Base-by-base conservation (phyloP, 2,329 filamentous ascomycete genomes). In the Periglandula ipomoeae region DNA sequence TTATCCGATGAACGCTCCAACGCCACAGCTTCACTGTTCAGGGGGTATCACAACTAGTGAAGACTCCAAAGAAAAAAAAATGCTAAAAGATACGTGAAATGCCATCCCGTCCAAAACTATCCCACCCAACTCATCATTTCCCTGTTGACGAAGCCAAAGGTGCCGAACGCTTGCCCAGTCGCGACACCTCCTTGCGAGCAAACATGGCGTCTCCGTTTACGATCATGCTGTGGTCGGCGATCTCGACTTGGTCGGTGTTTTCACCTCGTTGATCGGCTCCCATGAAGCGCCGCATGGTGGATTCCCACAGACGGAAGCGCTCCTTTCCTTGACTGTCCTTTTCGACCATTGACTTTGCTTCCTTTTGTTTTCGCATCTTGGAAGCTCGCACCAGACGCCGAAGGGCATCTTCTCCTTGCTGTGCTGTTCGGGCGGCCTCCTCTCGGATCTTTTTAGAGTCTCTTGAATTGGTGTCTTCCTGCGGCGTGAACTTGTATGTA, bases 291-390 rank as follows among this genome's bases (percentile, higher is more conserved):
- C 72, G 71, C 79, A 84, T 83, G 1, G 78, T 74, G 11, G 67
- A 62, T 61, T 84, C 79, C 80, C 81, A 84, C 4, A 81, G 64
- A 6, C 75, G 66, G 56, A 82, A 78, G 15, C 79, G 70, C 52
- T 77, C 69, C 56, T 75, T 76, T 40, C 74, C 76, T 19, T 72
- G 65, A 2, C 65, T 59, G 55, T 80, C 73, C 47, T 71, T 70
- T 54, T 77, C 70, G 2, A 81, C 78, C 2, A 75, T 63, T 2
- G 73, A 70, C 55, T 76, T 79, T 39, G 81, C 73, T 57, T 82
- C 80, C 60, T 83, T 83, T 56, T 83, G 79, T 55, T 78, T 79
- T 44, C 79, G 77, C 55, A 79, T 75, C 62, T 84, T 84, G 48
- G 77, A 78, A 17, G 81, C 79, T 20, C 79, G 73, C 24, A 82